Percentiles rank a stretch among this genome's conserved stretches.
Conservation (phyloP, 352 stramenopile species). For the Globisporangium nagaii region DNA sequence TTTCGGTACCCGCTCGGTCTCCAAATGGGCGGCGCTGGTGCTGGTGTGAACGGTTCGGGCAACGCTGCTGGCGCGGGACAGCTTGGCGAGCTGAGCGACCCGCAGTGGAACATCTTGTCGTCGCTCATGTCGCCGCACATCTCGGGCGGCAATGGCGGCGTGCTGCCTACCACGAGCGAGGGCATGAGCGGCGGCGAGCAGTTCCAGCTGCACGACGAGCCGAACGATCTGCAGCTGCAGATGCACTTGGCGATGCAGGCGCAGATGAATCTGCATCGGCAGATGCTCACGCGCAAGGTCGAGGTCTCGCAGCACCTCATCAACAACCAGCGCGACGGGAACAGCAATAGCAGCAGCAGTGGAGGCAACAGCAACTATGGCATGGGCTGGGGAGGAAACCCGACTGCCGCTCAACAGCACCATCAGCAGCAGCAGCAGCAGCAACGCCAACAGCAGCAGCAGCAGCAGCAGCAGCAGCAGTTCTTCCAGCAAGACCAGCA, state of each 20-base stretch:
- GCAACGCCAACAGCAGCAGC: slow-evolving; percentile 9
- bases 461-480: slow-evolving; percentile 13
- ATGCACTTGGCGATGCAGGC: slow-evolving; percentile 86
- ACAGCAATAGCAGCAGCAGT: slow-evolving; percentile 11
- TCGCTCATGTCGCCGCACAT: slow-evolving; percentile 77
- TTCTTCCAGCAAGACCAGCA: slow-evolving; percentile 17
- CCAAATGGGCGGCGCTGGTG: slow-evolving; percentile 1
- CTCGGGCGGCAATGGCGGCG: slow-evolving; percentile 22
- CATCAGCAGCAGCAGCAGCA: slow-evolving; percentile 15
- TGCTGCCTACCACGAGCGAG: slow-evolving; percentile 22
- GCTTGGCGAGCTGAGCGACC: slow-evolving; percentile 48
- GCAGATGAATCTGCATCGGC: slow-evolving; percentile 84
- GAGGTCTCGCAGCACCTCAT: slow-evolving; percentile 63
- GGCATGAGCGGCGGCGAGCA: slow-evolving; percentile 23
- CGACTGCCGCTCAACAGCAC: background rate
- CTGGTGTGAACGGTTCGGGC: background rate
- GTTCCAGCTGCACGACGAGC: slow-evolving; percentile 58
- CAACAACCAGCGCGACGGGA: slow-evolving; percentile 15
- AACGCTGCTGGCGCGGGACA: background rate
- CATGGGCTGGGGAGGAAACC: background rate
- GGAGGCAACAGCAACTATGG: slow-evolving; percentile 4
- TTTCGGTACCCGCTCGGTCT: slow-evolving; percentile 31
- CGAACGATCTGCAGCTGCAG: slow-evolving; percentile 66
- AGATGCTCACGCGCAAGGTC: slow-evolving; percentile 85
- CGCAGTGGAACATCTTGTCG: slow-evolving; percentile 74